A percentile compares a stretch with the other conserved stretches of the same genome.
phyloP scores from a whole-genome alignment of 169 alveolate species.

The Plasmodium blacklocki region DNA sequence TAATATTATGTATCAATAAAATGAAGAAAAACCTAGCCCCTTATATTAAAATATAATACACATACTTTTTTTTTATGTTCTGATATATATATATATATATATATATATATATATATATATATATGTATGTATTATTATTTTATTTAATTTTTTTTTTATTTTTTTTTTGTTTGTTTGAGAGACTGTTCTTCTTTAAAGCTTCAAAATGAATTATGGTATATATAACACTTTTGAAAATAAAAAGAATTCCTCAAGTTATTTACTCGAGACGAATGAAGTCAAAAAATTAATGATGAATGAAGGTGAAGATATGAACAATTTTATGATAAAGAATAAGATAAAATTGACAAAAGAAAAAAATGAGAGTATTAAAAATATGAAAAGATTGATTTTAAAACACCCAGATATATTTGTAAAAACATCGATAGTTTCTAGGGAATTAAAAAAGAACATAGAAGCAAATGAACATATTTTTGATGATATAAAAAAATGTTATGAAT shows the following conservation, averaged over 20 bases:
- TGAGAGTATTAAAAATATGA: conserved; percentile 66
- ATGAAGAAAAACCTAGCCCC: too few species aligned
- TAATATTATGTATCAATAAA: too few species aligned
- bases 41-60: too few species aligned
- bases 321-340: conserved; percentile 44
- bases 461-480: conserved; percentile 27
- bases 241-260: too few species aligned
- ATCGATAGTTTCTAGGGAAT: conserved; percentile 42
- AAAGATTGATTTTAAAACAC: conserved; percentile 52
- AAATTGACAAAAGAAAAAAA: conserved; percentile 51
- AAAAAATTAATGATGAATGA: conserved; percentile 41
- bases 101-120: background rate
- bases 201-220: background rate
- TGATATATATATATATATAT: too few species aligned
- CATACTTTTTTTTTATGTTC: too few species aligned
- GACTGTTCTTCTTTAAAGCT: conserved; percentile 2
- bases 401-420: conserved; percentile 67
- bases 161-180: conserved; percentile 1
- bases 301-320: conserved; percentile 49
- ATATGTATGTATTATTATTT: background rate
- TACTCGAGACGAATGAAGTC: conserved; percentile 7
- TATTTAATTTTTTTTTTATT: background rate
- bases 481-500: conserved; percentile 22
- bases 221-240: too few species aligned
- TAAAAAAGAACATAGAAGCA: conserved; percentile 37